Base-by-base conservation (phyloP, 345 rosid species). In the Combretum micranthum region DNA sequence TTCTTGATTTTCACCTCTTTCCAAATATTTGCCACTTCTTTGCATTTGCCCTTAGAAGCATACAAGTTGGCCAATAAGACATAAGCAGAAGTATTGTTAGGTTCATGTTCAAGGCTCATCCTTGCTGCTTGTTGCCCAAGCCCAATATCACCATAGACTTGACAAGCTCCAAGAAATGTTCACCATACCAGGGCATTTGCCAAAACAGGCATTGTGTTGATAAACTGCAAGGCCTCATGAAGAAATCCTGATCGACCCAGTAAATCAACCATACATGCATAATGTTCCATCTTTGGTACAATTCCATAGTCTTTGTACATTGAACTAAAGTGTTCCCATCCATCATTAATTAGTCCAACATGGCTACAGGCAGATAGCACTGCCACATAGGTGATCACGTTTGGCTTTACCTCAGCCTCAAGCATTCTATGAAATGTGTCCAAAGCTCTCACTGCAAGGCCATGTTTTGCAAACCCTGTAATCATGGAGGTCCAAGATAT, bases 201-300 rank as follows among this genome's bases (percentile, higher is more conserved):
- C 44, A 56, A 51, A 37, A 76, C 66, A 20, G 90, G 84, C 87
- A 85, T 83, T 13, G 70, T 55, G 68, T 66, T 67, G 11, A 83
- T 74, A 61, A 85, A 77, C 56, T 74, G 79, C 54, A 79, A 37
- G 42, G 96, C 81, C 47, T 80, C 84, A 3, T 42, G 19, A 25
- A 79, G 81, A 17, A 66, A 71, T 21, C 87, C 90, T 1, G 84
- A 71, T 53, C 90, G 75, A 20, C 87, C 76, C 44, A 81, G 59
- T 59, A 85, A 76, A 76, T 87, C 92, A 61, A 83, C 87, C 84
- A 83, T 85, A 57, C 92, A 85, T n/a, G 90, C 84, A 55, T 85
- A 77, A 50, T 85, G 89, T 57, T 85, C 87, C 81, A 81, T 77
- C 72, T 67, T 72, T 2, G 84, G 92, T 55, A 65, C 72, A 65